A percentile compares a stretch with the other conserved stretches of the same genome.
Evolutionary conservation across 257 asterid genomes (phyloP).

Genomic region (Cruciata laevipes): DNA sequence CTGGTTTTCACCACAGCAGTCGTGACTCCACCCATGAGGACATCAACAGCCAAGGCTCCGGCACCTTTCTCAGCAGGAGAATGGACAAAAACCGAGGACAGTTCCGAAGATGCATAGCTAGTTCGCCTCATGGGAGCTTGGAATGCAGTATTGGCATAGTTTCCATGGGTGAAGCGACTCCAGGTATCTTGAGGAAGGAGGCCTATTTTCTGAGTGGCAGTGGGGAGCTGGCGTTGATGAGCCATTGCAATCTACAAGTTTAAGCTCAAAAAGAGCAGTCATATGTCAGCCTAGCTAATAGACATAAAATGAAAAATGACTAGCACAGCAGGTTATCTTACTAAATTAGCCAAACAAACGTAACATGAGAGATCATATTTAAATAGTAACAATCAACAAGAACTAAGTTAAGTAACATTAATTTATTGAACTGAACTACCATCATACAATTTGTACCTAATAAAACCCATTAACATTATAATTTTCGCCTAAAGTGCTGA

Average conservation of each 20-base stretch:
- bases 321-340: too few species aligned
- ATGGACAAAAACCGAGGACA: slow-evolving; percentile 75
- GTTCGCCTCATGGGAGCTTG: slow-evolving; percentile 33
- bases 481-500: too few species aligned
- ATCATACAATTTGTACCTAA: too few species aligned
- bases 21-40: slow-evolving; percentile 92
- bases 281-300: too few species aligned
- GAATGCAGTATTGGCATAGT: slow-evolving; percentile 51
- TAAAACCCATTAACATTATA: too few species aligned
- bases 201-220: slow-evolving; percentile 57
- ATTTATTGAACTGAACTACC: too few species aligned
- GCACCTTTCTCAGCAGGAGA: slow-evolving; percentile 83
- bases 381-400: too few species aligned
- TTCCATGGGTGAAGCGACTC: slow-evolving; percentile 51
- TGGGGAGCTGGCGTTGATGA: slow-evolving; percentile 49
- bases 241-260: slow-evolving; percentile 35
- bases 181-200: slow-evolving; percentile 42
- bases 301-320: too few species aligned
- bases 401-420: too few species aligned
- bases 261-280: neutral
- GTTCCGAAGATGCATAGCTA: slow-evolving; percentile 41
- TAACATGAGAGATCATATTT: too few species aligned
- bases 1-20: slow-evolving; percentile 92
- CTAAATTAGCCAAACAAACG: too few species aligned
- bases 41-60: slow-evolving; percentile 64